These are phyloP conservation scores for Lagerstroemia fauriei DNA, from an alignment of 441 rosid genomes.

Conservation along the genomic window DNA sequence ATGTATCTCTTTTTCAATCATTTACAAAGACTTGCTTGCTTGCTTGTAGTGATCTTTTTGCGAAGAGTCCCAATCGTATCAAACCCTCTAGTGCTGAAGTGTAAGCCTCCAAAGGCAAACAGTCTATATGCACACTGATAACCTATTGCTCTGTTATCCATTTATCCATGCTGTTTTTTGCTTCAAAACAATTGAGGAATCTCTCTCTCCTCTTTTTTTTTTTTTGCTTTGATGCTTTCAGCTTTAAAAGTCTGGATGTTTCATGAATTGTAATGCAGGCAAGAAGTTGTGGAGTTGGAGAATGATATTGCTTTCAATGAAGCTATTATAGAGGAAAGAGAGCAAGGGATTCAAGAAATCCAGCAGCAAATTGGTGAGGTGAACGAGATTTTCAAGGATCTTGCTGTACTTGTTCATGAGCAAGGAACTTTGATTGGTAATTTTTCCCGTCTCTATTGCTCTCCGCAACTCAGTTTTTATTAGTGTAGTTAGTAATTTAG, in stretches of 20 bases:
- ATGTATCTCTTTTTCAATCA: not conserved
- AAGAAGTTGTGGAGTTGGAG: constrained; percentile 51
- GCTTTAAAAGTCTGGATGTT: not conserved
- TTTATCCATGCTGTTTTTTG: not conserved
- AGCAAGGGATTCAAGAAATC: constrained; percentile 64
- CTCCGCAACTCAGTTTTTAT: not conserved
- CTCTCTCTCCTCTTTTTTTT: too few relatives aligned
- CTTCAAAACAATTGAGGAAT: not conserved
- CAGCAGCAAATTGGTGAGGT: constrained; percentile 65
- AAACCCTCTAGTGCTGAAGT: not conserved
- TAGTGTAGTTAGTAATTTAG: not conserved
- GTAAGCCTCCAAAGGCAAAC: not conserved
- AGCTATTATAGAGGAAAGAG: constrained; percentile 69
- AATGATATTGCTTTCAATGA: constrained; percentile 66
- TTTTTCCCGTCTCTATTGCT: constrained; percentile 1
- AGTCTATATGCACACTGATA: not conserved
- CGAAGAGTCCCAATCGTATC: not conserved
- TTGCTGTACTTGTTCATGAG: constrained; percentile 52
- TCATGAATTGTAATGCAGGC: constrained; percentile 32
- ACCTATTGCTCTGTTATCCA: not conserved
- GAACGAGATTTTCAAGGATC: constrained; percentile 66
- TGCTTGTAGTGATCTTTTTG: not conserved
- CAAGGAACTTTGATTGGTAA: constrained; percentile 64
- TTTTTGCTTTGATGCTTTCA: not conserved
- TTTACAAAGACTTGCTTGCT: too few relatives aligned